Evolutionary conservation across 805 yeast genomes (phyloP).

Genomic region (Metschnikowia henanensis): DNA sequence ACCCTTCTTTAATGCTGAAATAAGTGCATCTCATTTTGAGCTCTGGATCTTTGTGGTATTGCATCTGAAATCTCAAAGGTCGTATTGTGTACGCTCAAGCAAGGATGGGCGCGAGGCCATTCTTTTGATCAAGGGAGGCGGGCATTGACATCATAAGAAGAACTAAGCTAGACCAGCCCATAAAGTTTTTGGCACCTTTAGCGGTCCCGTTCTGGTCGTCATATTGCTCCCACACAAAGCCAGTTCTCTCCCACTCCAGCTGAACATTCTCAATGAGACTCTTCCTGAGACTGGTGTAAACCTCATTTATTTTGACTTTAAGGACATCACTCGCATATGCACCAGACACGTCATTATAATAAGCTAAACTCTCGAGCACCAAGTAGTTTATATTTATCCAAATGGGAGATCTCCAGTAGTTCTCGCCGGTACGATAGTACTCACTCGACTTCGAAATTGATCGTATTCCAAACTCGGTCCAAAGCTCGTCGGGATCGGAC

Average conservation of each 20-base stretch:
- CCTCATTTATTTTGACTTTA: slow-evolving; percentile 37
- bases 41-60: too few species aligned
- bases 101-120: too few species aligned
- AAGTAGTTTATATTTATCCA: slow-evolving; percentile 93
- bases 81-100: too few species aligned
- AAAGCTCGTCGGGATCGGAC: slow-evolving; percentile 69
- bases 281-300: slow-evolving; percentile 56
- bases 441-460: slow-evolving; percentile 71
- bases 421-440: slow-evolving; percentile 73
- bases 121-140: slow-evolving; percentile 18
- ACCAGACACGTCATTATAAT: slow-evolving; percentile 46
- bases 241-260: slow-evolving; percentile 70
- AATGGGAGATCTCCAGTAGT: slow-evolving; percentile 94
- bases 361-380: slow-evolving; percentile 63
- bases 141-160: slow-evolving; percentile 85
- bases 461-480: slow-evolving; percentile 78
- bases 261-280: slow-evolving; percentile 70
- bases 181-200: slow-evolving; percentile 82
- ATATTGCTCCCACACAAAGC: slow-evolving; percentile 91
- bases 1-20: too few species aligned
- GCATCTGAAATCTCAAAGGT: too few species aligned
- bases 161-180: slow-evolving; percentile 92
- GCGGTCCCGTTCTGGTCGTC: slow-evolving; percentile 73
- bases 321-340: slow-evolving; percentile 29
- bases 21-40: too few species aligned